These are phyloP conservation scores for Pterocarpus santalinus DNA, from an alignment of 306 rosid genomes.

Conservation along the genomic window DNA sequence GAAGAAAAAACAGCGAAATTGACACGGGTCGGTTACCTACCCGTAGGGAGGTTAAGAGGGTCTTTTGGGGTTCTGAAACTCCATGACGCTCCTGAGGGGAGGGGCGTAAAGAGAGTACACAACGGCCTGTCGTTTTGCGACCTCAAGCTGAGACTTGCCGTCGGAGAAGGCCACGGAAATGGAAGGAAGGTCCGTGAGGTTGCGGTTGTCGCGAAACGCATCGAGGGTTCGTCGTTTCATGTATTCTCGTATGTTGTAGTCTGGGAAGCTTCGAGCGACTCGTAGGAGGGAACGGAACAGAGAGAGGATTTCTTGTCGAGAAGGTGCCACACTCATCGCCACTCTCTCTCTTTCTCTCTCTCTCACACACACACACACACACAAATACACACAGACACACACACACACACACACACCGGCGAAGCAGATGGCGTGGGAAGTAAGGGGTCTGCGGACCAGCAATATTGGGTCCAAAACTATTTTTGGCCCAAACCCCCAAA, in stretches of 20 bases:
- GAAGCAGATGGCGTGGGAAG: not conserved
- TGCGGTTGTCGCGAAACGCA: constrained; percentile 63
- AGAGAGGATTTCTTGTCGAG: constrained; percentile 50
- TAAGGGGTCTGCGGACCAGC: no score
- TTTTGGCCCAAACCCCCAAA: not conserved
- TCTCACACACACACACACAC: no score
- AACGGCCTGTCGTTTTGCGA: constrained; percentile 69
- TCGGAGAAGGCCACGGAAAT: constrained; percentile 56
- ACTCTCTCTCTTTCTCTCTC: not conserved
- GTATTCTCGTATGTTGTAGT: constrained; percentile 88
- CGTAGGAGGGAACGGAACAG: constrained; percentile 73
- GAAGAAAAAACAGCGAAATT: not conserved
- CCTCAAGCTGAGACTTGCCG: constrained; percentile 66
- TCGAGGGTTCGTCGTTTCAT: constrained; percentile 73
- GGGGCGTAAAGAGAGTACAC: constrained; percentile 78
- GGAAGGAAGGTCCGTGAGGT: constrained; percentile 60
- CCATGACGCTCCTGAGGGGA: constrained; percentile 73
- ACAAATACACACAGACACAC: no score
- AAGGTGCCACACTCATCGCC: constrained; percentile 7
- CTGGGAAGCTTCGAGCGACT: constrained; percentile 64
- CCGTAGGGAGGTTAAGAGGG: not conserved
- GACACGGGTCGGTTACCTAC: not conserved
- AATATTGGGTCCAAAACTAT: not conserved
- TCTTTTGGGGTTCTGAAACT: constrained; percentile 2
- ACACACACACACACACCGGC: no score